Percentiles rank a stretch among this genome's conserved stretches.
Conservation (phyloP, 331 rosid species). For the Stylosanthes scabra region DNA sequence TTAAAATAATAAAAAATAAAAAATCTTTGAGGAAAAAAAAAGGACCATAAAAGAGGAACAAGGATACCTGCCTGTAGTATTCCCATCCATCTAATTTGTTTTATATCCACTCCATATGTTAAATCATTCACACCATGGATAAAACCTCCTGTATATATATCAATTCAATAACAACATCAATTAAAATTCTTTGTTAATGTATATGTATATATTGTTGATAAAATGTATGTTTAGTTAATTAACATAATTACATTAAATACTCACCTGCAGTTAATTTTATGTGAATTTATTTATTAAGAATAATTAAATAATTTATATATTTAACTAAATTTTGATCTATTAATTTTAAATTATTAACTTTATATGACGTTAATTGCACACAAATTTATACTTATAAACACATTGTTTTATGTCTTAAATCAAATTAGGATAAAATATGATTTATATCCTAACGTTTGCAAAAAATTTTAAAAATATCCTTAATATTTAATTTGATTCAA, state of each 20-base stretch:
- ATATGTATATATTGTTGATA: neutral
- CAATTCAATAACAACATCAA: too few relatives aligned
- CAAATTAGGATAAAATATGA: too few relatives aligned
- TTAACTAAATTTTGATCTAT: too few relatives aligned
- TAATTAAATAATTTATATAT: too few relatives aligned
- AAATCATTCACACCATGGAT: slow-evolving; percentile 75
- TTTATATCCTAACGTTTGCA: too few relatives aligned
- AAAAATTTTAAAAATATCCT: too few relatives aligned
- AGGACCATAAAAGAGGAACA: neutral
- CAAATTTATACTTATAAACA: neutral
- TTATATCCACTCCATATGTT: slow-evolving; percentile 83
- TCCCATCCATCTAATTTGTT: slow-evolving; percentile 84
- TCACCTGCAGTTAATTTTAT: too few relatives aligned
- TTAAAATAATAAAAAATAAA: neutral
- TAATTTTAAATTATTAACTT: neutral
- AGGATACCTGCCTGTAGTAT: slow-evolving; percentile 94
- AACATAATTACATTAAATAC: too few relatives aligned
- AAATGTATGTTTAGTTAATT: neutral
- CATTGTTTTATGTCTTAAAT: neutral
- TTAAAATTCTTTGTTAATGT: neutral
- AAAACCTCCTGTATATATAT: slow-evolving; percentile 70
- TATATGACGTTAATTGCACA: too few relatives aligned
- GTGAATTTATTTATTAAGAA: too few relatives aligned
- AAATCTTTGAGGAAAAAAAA: too few relatives aligned
- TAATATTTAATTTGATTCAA: too few relatives aligned